Percentiles rank a stretch among this genome's conserved stretches.
These are phyloP conservation scores for Amborella trichopoda DNA, from an alignment of 164 flowering plant genomes.

Conservation along the genomic window DNA sequence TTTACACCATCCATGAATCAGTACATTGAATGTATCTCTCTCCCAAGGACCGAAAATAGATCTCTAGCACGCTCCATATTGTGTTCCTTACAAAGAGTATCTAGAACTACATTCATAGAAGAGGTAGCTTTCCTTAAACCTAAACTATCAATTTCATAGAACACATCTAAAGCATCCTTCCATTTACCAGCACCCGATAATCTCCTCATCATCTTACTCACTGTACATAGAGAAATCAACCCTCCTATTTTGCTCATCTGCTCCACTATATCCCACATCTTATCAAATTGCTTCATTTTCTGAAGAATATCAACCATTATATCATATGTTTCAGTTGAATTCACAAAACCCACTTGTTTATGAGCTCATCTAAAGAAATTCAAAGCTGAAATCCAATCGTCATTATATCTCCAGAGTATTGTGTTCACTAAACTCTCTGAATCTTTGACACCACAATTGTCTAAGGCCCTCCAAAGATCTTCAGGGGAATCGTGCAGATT, in stretches of 20 bases:
- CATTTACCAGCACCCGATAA: conserved; percentile 30
- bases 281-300: conserved; percentile 34
- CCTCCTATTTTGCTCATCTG: conserved; percentile 32
- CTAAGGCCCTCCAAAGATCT: conserved; percentile 27
- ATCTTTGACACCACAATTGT: conserved; percentile 11
- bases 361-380: conserved; percentile 55
- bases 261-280: conserved; percentile 46
- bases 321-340: conserved; percentile 24
- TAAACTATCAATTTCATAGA: conserved; percentile 26
- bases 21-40: conserved; percentile 35
- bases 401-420: conserved; percentile 36
- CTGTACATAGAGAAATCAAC: conserved; percentile 29
- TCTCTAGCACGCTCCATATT: conserved; percentile 36
- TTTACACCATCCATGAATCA: conserved; percentile 60
- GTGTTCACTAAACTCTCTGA: conserved; percentile 27
- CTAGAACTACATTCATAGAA: conserved; percentile 39
- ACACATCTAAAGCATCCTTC: conserved; percentile 33
- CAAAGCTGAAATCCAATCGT: conserved; percentile 46
- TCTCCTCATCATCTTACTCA: conserved; percentile 48
- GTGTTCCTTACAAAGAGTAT: conserved; percentile 40
- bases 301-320: conserved; percentile 52
- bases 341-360: conserved; percentile 22
- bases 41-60: conserved; percentile 32
- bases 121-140: conserved; percentile 32
- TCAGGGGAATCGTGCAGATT: conserved; percentile 17